phyloP scores from a whole-genome alignment of 2,329 filamentous ascomycete genomes.

The Aspergillus tanneri region DNA sequence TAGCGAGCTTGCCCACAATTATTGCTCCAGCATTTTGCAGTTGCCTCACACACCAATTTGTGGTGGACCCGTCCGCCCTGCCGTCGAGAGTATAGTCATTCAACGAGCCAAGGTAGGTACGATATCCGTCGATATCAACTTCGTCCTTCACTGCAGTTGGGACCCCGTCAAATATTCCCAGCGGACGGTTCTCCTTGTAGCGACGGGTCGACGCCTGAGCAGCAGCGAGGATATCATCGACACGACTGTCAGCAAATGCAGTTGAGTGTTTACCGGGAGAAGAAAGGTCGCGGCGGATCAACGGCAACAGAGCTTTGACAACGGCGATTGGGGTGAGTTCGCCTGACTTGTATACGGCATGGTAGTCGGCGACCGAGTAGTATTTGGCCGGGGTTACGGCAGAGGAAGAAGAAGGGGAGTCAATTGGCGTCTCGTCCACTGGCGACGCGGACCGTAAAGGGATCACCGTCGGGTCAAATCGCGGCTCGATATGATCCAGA shows the following conservation, averaged over 20 bases:
- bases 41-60: slow-evolving; percentile 64
- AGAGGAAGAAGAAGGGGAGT: not conserved
- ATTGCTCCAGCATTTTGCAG: slow-evolving; percentile 68
- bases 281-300: slow-evolving; percentile 59
- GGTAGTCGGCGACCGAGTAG: slow-evolving; percentile 69
- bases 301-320: slow-evolving; percentile 62
- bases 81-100: slow-evolving; percentile 50
- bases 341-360: slow-evolving; percentile 66
- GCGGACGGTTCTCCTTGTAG: slow-evolving; percentile 60
- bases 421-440: not conserved
- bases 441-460: slow-evolving; percentile 7
- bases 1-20: slow-evolving; percentile 68
- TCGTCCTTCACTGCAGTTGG: slow-evolving; percentile 79
- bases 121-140: slow-evolving; percentile 64
- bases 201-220: slow-evolving; percentile 67
- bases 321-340: slow-evolving; percentile 67
- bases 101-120: slow-evolving; percentile 60
- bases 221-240: slow-evolving; percentile 59
- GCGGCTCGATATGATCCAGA: slow-evolving; percentile 50
- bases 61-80: slow-evolving; percentile 43
- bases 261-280: slow-evolving; percentile 59
- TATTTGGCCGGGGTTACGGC: slow-evolving; percentile 41
- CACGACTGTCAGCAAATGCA: slow-evolving; percentile 64
- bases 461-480: slow-evolving; percentile 51
- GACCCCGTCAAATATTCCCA: slow-evolving; percentile 71